phyloP scores from a whole-genome alignment of 2,329 filamentous ascomycete genomes.

The Aphanocladium album region DNA sequence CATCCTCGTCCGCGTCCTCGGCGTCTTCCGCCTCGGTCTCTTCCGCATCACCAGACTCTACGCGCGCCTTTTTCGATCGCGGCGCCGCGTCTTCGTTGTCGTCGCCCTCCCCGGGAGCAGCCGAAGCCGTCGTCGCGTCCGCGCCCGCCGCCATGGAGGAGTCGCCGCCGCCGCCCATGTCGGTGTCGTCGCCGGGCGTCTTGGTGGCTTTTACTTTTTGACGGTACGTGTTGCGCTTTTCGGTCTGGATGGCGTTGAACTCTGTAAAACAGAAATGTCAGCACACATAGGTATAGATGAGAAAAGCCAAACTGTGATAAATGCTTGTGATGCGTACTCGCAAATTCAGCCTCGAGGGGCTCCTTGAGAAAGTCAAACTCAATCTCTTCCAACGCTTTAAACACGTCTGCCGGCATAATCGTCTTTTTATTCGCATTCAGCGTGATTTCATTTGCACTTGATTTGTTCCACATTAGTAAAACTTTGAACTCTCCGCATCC shows the following conservation, averaged over 20 bases:
- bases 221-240: slow-evolving; percentile 69
- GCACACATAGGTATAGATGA: too few species aligned
- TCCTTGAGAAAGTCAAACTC: slow-evolving; percentile 69
- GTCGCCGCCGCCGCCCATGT: slow-evolving; percentile 22
- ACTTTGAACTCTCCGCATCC: not conserved
- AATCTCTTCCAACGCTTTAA: slow-evolving; percentile 69
- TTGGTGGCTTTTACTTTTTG: slow-evolving; percentile 65
- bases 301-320: too few species aligned
- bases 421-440: slow-evolving; percentile 67
- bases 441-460: slow-evolving; percentile 69
- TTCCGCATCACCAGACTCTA: slow-evolving; percentile 36
- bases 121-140: slow-evolving; percentile 16
- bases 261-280: slow-evolving; percentile 37
- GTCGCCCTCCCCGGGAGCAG: slow-evolving; percentile 31
- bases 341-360: slow-evolving; percentile 69
- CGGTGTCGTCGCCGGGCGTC: slow-evolving; percentile 32
- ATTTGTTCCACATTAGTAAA: not conserved
- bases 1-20: slow-evolving; percentile 46
- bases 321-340: slow-evolving; percentile 47
- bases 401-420: slow-evolving; percentile 69
- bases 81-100: slow-evolving; percentile 27
- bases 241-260: slow-evolving; percentile 67
- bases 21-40: slow-evolving; percentile 35
- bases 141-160: slow-evolving; percentile 15
- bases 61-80: slow-evolving; percentile 41